Evolutionary conservation across 345 rosid genomes (phyloP).

Genomic region (Brassica juncea): DNA sequence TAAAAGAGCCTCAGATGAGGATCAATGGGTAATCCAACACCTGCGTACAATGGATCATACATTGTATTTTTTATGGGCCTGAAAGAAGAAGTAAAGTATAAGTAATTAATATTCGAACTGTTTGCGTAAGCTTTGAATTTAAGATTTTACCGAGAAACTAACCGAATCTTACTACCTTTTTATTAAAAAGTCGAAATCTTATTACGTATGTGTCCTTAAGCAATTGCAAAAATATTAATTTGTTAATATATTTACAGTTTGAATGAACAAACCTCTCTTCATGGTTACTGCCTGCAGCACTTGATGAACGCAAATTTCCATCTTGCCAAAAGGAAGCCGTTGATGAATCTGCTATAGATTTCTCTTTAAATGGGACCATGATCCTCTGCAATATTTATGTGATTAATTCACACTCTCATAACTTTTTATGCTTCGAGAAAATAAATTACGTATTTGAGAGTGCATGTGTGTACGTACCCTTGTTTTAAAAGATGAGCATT

Average conservation of each 20-base stretch:
- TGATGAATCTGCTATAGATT: not conserved
- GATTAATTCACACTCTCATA: not conserved
- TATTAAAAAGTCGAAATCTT: not conserved
- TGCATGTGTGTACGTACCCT: constrained; percentile 12
- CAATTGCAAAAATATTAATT: not conserved
- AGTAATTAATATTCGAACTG: not conserved
- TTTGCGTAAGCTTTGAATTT: not conserved
- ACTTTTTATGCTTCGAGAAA: not conserved
- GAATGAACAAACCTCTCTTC: constrained; percentile 22
- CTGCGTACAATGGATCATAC: constrained; percentile 28
- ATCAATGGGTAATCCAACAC: constrained; percentile 28
- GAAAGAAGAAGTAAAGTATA: constrained; percentile 7
- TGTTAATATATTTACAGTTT: not conserved
- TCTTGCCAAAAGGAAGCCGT: not conserved
- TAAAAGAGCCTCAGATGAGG: constrained; percentile 29
- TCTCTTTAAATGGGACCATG: constrained; percentile 23
- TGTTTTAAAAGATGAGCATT: not conserved
- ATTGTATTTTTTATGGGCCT: constrained; percentile 14
- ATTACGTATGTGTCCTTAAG: not conserved
- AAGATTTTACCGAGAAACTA: not conserved
- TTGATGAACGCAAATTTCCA: constrained; percentile 3
- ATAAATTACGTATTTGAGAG: not conserved
- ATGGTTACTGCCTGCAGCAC: not conserved
- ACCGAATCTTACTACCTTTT: not conserved
- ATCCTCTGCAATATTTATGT: constrained; percentile 23